phyloP scores from a whole-genome alignment of 1,139 yeast species.

The Zhuliangozyma blackwelliae region DNA sequence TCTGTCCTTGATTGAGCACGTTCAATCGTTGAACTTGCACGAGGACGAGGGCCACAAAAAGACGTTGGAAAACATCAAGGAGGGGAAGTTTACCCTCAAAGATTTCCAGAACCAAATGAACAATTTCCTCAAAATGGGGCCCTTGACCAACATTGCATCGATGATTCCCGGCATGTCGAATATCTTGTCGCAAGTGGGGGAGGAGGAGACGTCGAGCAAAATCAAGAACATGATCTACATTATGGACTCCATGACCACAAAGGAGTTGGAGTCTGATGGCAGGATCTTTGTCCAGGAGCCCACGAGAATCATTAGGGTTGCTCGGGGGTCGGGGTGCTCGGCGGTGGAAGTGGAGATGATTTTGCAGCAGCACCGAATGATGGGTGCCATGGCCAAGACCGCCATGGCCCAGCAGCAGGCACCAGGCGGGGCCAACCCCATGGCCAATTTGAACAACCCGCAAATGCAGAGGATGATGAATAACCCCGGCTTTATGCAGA shows the following conservation, averaged over 20 bases:
- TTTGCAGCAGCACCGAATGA: slow-evolving; percentile 85
- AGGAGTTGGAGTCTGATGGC: slow-evolving; percentile 91
- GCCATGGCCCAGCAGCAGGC: slow-evolving; percentile 49
- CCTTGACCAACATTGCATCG: slow-evolving; percentile 84
- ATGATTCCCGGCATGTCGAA: slow-evolving; percentile 94
- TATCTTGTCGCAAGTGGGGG: slow-evolving; percentile 82
- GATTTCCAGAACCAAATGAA: slow-evolving; percentile 96
- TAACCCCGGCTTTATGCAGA: slow-evolving; percentile 52
- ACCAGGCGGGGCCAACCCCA: slow-evolving; percentile 28
- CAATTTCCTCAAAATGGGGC: slow-evolving; percentile 95
- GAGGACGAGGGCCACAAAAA: slow-evolving; percentile 66
- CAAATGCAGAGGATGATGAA: slow-evolving; percentile 44
- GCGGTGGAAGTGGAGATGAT: slow-evolving; percentile 94
- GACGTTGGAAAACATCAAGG: slow-evolving; percentile 87
- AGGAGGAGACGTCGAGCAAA: slow-evolving; percentile 79
- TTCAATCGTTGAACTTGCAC: slow-evolving; percentile 81
- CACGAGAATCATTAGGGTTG: slow-evolving; percentile 80
- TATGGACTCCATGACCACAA: slow-evolving; percentile 93
- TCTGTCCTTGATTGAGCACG: slow-evolving; percentile 91
- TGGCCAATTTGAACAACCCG: slow-evolving; percentile 20
- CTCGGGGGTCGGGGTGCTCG: slow-evolving; percentile 93
- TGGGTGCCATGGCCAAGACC: slow-evolving; percentile 88
- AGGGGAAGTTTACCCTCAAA: slow-evolving; percentile 88
- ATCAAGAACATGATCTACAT: slow-evolving; percentile 87
- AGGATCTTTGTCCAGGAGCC: slow-evolving; percentile 77